Evolutionary conservation across 2,329 filamentous ascomycete genomes (phyloP).

Genomic region (Aspergillus tanneri): DNA sequence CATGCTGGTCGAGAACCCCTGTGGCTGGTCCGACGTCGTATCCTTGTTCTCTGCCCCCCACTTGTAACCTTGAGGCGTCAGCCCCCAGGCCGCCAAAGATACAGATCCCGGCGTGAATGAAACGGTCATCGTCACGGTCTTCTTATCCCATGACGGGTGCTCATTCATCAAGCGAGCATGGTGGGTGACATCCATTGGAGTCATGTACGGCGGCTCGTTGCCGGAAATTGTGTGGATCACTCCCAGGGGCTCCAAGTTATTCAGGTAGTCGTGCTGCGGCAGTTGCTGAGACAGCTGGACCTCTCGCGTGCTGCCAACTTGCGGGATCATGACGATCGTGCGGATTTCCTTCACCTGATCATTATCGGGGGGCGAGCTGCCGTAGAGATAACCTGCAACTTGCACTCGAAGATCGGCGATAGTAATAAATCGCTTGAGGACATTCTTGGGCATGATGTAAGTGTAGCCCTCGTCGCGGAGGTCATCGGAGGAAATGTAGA

Average conservation of each 20-base stretch:
- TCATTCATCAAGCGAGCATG: conserved; percentile 86
- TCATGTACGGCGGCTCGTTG: conserved; percentile 96
- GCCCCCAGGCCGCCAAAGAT: conserved; percentile 86
- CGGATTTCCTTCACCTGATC: conserved; percentile 95
- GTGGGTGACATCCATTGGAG: conserved; percentile 87
- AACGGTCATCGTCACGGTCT: conserved; percentile 91
- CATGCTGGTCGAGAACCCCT: conserved; percentile 88
- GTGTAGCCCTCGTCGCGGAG: conserved; percentile 87
- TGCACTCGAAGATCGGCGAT: conserved; percentile 95
- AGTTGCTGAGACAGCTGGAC: conserved; percentile 87
- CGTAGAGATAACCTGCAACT: conserved; percentile 94
- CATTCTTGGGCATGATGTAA: conserved; percentile 99
- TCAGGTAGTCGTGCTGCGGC: conserved; percentile 87
- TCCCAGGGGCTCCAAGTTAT: conserved; percentile 82
- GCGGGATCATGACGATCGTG: conserved; percentile 95
- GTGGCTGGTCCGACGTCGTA: conserved; percentile 84
- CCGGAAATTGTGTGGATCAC: conserved; percentile 94
- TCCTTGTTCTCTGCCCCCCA: conserved; percentile 98
- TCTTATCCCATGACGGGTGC: conserved; percentile 79
- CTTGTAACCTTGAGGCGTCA: conserved; percentile 89
- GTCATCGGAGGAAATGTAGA: conserved; percentile 96
- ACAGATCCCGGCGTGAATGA: conserved; percentile 97
- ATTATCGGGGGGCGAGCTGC: conserved; percentile 87
- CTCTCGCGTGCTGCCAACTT: conserved; percentile 89
- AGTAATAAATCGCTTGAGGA: conserved; percentile 96